Evolutionary conservation across 2,329 filamentous ascomycete species (phyloP).

Genomic region (Ophiognomonia clavigignenti-juglandacearum): DNA sequence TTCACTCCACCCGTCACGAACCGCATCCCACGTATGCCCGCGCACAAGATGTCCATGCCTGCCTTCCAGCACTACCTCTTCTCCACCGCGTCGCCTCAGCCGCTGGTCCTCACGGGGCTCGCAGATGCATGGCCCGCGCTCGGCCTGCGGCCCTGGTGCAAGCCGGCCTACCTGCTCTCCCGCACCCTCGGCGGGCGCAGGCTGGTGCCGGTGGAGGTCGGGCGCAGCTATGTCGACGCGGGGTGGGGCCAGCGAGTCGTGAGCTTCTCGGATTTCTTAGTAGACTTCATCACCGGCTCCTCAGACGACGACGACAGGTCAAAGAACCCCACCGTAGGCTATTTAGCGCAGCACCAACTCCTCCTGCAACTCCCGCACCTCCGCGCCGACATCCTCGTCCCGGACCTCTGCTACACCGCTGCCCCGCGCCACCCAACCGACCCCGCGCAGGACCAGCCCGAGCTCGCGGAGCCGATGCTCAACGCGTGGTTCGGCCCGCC

Average conservation of each 20-base stretch:
- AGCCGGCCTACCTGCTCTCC: conserved; percentile 67
- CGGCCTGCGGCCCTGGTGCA: conserved; percentile 62
- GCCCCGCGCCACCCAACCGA: conserved; percentile 53
- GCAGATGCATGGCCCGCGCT: conserved; percentile 74
- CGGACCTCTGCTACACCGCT: conserved; percentile 77
- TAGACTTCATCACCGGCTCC: conserved; percentile 45
- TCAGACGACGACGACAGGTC: neutral
- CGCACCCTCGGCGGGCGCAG: conserved; percentile 71
- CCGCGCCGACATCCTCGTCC: conserved; percentile 69
- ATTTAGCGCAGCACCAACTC: conserved; percentile 89
- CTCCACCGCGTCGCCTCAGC: conserved; percentile 40
- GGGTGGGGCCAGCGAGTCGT: conserved; percentile 82
- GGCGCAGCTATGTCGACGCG: conserved; percentile 80
- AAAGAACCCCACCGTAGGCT: conserved; percentile 49
- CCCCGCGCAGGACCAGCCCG: conserved; percentile 30
- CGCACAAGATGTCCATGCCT: conserved; percentile 43
- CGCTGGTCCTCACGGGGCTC: conserved; percentile 65
- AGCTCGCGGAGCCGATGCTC: conserved; percentile 54
- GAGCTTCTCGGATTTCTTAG: conserved; percentile 66
- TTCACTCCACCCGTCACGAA: conserved; percentile 37
- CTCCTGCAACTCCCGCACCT: conserved; percentile 77
- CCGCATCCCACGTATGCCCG: conserved; percentile 36
- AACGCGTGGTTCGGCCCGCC: conserved; percentile 93
- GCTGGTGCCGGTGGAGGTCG: conserved; percentile 81
- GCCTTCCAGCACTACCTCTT: conserved; percentile 62